Evolutionary conservation across 2,329 filamentous ascomycete species (phyloP), one percentile per base, ranked within the genome.

Genomic region (Didymella arachidicola): DNA sequence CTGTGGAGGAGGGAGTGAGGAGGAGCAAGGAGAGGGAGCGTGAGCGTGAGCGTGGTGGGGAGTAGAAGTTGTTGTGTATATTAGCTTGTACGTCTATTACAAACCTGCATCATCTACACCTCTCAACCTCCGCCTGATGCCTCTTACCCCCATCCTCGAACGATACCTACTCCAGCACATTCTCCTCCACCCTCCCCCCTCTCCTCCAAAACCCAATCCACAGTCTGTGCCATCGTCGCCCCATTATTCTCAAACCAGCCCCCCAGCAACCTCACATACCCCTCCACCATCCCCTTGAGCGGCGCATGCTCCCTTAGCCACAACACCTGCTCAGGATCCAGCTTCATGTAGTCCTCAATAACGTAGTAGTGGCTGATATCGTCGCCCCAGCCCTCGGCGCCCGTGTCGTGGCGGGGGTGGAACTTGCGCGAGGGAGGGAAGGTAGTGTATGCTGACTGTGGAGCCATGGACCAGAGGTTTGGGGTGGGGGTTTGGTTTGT

Each of bases 291-390:
- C 12, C 81, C 78, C 71, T 87, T 87, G 10, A 83, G 65, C 32
- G 81, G 81, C 41, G 83, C 83, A 62, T 85, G 79, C 60, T 87
- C 83, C 54, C 81, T 82, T 54, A 88, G 71, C 78, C 81, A 84
- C 61, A 88, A 66, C 8, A 88, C 78, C 70, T 88, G 85, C 38
- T 81, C 83, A 0, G 86, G 86, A 57, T 87, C 82, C 36, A 88
- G 77, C 72, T 88, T 88, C 74, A 88, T 77, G 82, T 87, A 86
- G 61, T 88, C 85, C 64, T 88, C 84, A 4, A 88, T 81, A 6
- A 88, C 79, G 63, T 88, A 88, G 70, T 88, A 88, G 61, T 88
- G 86, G 14, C 80, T 79, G 48, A 87, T 84, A 54, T 87, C 86
- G 64, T 88, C 86, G 29, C 86, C 86, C 86, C 86, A 88, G 25